Base-by-base conservation (phyloP, 129 eudicot genomes). In the Glebionis coronaria region DNA sequence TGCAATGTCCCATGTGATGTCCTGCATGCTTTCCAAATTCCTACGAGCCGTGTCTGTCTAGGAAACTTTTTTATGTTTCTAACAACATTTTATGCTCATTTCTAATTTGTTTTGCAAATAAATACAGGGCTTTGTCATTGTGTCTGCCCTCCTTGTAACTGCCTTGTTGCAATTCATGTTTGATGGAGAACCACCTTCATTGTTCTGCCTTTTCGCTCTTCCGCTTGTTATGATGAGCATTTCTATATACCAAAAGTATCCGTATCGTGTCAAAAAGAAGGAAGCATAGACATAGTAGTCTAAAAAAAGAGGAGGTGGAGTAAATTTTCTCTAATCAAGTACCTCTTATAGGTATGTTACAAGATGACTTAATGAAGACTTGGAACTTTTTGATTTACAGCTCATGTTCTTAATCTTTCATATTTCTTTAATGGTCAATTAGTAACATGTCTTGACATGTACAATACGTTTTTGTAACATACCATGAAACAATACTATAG, bases 111-210 rank as follows among this genome's bases (percentile, higher is more conserved):
- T 68, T 3, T 12, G 21, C 49, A 42, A 7, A 23, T 58, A 20
- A 45, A 13, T 81, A 79, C 92, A 94, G 99, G 99, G 97, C 47
- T 94, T 93, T 55, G 93, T 89, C 40, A 89, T 89, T 55, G 99
- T 94, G 40, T 94, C 93, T 31, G 97, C 99, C 29, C 95, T 94
- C 57, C 85, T 89, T 9, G 97, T 89, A 67, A 93, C 99, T 14
- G 99, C 99, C 4, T 79, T 89, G 80, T 65, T 89, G 65, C 99
- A 94, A 31, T 94, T 79, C 72, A 69, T 94, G 70, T 90, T 94
- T 62, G 97, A 89, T 25, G 97, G 99, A n/a, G 87, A 82, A 71
- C 90, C 90, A 10, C 97, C 99, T 62, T 89, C 97, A 4, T 38
- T 71, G 65, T 94, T 69, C 79, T 89, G 92, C 58, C 92, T 89